Percentiles rank a stretch among this genome's conserved stretches.
Evolutionary conservation across 495 filamentous ascomycete species (phyloP).

Genomic region (Amniculicola lignicola): DNA sequence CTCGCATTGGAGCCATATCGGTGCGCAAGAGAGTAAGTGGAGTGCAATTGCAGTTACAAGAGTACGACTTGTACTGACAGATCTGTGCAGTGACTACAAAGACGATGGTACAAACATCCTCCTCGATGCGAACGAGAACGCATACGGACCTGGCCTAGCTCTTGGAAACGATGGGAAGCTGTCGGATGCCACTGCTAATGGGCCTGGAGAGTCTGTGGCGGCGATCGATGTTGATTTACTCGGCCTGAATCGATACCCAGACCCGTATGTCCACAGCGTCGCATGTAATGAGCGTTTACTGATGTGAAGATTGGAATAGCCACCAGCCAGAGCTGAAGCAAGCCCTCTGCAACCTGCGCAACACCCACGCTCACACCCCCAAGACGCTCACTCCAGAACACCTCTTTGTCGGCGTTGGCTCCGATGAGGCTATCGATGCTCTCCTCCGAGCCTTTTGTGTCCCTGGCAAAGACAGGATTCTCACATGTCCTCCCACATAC

Average conservation of each 20-base stretch:
- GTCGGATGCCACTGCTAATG: slow-evolving; percentile 28
- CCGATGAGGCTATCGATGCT: slow-evolving; percentile 93
- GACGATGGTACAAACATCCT: slow-evolving; percentile 96
- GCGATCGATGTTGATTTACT: slow-evolving; percentile 61
- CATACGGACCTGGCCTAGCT: slow-evolving; percentile 74
- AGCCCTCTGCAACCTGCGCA: slow-evolving; percentile 81
- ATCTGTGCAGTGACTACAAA: slow-evolving; percentile 97
- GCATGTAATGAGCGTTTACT: slow-evolving; percentile 1
- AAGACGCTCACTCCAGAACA: slow-evolving; percentile 74
- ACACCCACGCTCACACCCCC: slow-evolving; percentile 73
- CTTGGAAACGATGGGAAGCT: slow-evolving; percentile 50
- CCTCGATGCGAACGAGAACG: slow-evolving; percentile 97
- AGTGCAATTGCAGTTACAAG: neutral
- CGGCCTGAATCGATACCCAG: slow-evolving; percentile 88
- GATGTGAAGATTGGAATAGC: slow-evolving; percentile 37
- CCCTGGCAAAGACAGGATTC: slow-evolving; percentile 81
- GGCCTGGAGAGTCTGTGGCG: slow-evolving; percentile 38
- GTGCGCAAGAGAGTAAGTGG: slow-evolving; percentile 43
- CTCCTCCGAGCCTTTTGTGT: slow-evolving; percentile 88
- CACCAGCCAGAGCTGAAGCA: slow-evolving; percentile 86
- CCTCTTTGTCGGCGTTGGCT: slow-evolving; percentile 91
- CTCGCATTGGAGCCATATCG: slow-evolving; percentile 44
- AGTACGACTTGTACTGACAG: slow-evolving; percentile 37
- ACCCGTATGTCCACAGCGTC: slow-evolving; percentile 60
- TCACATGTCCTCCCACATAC: slow-evolving; percentile 94